Conservation (phyloP, 306 rosid genomes). For the Citrullus mucosospermus region DNA sequence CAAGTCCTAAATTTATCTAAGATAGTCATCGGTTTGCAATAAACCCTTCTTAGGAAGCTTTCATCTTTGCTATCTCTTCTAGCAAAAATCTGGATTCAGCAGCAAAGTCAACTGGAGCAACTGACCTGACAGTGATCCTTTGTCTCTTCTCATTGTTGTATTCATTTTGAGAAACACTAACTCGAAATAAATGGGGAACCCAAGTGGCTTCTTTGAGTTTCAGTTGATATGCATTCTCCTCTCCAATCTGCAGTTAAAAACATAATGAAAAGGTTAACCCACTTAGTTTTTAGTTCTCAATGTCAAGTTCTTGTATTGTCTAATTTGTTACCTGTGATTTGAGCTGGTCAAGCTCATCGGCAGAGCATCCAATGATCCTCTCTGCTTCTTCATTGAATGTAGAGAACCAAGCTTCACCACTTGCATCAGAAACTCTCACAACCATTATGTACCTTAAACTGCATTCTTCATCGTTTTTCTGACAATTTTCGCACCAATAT, state of each 20-base stretch:
- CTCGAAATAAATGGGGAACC: slow-evolving; percentile 69
- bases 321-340: slow-evolving; percentile 40
- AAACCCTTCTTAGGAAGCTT: slow-evolving; percentile 15
- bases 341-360: slow-evolving; percentile 57
- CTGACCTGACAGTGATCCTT: slow-evolving; percentile 58
- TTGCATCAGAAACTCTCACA: slow-evolving; percentile 42
- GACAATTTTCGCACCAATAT: slow-evolving; percentile 89
- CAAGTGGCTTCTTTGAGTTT: slow-evolving; percentile 74
- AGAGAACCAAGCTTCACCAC: slow-evolving; percentile 51
- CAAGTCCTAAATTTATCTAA: background rate
- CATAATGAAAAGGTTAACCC: background rate
- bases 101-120: slow-evolving; percentile 74
- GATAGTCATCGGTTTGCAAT: background rate
- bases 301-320: no score
- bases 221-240: slow-evolving; percentile 32
- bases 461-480: slow-evolving; percentile 64
- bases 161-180: slow-evolving; percentile 71
- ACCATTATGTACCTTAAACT: slow-evolving; percentile 57
- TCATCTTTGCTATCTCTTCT: slow-evolving; percentile 71
- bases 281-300: background rate
- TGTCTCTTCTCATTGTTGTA: slow-evolving; percentile 74
- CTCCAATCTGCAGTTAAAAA: slow-evolving; percentile 35
- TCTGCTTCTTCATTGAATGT: slow-evolving; percentile 71
- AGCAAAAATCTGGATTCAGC: slow-evolving; percentile 60
- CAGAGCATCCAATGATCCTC: slow-evolving; percentile 67